Evolutionary conservation across 1,139 yeast genomes (phyloP).

Genomic region (Nakaseomyces kungkrabaensis): DNA sequence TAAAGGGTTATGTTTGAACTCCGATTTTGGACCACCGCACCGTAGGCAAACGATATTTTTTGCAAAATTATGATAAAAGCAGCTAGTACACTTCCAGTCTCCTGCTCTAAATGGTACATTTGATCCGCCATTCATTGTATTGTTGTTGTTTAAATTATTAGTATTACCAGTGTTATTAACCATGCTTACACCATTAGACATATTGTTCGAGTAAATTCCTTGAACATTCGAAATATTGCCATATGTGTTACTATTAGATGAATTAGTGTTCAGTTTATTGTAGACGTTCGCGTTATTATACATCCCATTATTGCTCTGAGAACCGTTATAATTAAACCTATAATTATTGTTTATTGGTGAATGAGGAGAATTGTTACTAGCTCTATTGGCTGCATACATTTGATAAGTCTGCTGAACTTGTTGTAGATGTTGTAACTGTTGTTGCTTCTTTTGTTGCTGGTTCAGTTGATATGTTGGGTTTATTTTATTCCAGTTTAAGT

Average conservation of each 20-base stretch:
- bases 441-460: background rate
- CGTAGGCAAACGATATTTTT: slow-evolving; percentile 78
- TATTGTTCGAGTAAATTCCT: background rate
- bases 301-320: slow-evolving; percentile 4
- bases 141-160: slow-evolving; percentile 8
- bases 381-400: background rate
- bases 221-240: slow-evolving; percentile 7
- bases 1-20: background rate
- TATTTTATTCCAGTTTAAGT: background rate
- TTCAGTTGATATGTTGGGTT: background rate
- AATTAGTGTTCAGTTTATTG: background rate
- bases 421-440: background rate
- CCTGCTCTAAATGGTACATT: slow-evolving; percentile 89
- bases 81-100: slow-evolving; percentile 85
- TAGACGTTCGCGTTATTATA: slow-evolving; percentile 9
- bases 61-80: slow-evolving; percentile 88
- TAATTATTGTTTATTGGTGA: background rate
- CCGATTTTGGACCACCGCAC: slow-evolving; percentile 66
- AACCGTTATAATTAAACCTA: background rate
- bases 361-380: background rate
- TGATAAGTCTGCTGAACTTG: slow-evolving; percentile 1
- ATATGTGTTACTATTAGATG: background rate
- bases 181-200: background rate
- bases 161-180: slow-evolving; percentile 7
- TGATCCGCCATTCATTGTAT: slow-evolving; percentile 26